Conservation (phyloP, 140 eudicot species). For the Ambrosia hybrid region DNA sequence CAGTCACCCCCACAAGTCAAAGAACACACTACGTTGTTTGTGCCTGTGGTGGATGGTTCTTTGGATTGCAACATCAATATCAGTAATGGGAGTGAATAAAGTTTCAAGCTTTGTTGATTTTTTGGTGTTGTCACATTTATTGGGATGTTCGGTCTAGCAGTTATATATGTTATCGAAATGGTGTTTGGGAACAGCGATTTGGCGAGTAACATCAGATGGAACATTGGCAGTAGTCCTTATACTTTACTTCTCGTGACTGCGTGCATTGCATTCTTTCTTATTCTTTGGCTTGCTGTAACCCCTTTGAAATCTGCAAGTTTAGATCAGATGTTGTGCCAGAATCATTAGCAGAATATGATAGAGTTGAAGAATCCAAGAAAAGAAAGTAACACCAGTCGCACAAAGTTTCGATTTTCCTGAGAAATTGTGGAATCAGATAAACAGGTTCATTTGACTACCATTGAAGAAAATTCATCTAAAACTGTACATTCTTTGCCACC, state of each 20-base stretch:
- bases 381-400: constrained; percentile 38
- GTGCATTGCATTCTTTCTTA: constrained; percentile 47
- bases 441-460: constrained; percentile 41
- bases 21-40: constrained; percentile 11
- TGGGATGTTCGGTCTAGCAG: constrained; percentile 65
- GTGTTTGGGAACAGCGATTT: no score
- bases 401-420: constrained; percentile 44
- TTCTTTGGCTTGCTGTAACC: constrained; percentile 78
- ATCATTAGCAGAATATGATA: constrained; percentile 29
- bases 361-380: constrained; percentile 29
- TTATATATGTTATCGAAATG: constrained; percentile 63
- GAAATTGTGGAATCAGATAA: constrained; percentile 52
- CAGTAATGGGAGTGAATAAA: no score
- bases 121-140: constrained; percentile 50
- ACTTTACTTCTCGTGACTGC: constrained; percentile 52
- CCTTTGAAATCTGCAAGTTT: constrained; percentile 61
- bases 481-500: constrained; percentile 26
- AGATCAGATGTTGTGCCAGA: constrained; percentile 36
- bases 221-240: constrained; percentile 46
- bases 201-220: constrained; percentile 78
- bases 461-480: constrained; percentile 52
- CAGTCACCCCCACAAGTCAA: constrained; percentile 32
- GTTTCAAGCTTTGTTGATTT: constrained; percentile 43
- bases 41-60: constrained; percentile 1
- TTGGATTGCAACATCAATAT: not conserved